A percentile compares a stretch with the other conserved stretches of the same genome.
Evolutionary conservation across 1,284 basidiomycete genomes (phyloP).

Genomic region (Moesziomyces parantarcticus): DNA sequence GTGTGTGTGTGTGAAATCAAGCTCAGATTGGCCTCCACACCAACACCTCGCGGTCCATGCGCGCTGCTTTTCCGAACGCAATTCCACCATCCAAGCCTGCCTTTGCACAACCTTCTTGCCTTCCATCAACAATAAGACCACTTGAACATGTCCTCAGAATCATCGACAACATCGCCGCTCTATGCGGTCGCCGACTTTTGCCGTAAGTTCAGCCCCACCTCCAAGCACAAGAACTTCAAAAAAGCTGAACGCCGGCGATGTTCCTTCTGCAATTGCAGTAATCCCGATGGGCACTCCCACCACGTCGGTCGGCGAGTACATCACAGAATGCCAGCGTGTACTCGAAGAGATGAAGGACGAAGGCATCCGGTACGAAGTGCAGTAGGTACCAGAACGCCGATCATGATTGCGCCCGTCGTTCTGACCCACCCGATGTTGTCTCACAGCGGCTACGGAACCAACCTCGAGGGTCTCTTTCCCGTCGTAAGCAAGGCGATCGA

Average conservation of each 20-base stretch:
- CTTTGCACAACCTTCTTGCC: background rate
- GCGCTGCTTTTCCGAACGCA: background rate
- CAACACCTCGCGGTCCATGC: constrained; percentile 19
- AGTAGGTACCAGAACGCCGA: constrained; percentile 22
- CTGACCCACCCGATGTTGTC: constrained; percentile 2
- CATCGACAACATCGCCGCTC: constrained; percentile 26
- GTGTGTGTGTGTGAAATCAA: no score
- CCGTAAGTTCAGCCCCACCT: constrained; percentile 22
- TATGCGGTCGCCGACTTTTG: constrained; percentile 60
- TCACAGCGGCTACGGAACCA: constrained; percentile 65
- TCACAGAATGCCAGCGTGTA: constrained; percentile 65
- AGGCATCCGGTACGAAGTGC: constrained; percentile 64
- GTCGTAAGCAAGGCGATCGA: constrained; percentile 61
- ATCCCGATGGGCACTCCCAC: constrained; percentile 65
- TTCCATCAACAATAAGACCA: no score
- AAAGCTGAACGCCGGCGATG: no score
- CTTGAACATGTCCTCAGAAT: constrained; percentile 7
- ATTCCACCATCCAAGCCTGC: background rate
- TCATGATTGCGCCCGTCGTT: no score
- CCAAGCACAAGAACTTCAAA: no score
- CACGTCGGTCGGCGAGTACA: constrained; percentile 64
- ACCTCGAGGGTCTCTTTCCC: constrained; percentile 63
- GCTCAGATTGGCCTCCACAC: constrained; percentile 19
- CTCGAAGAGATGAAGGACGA: constrained; percentile 56
- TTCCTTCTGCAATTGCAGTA: constrained; percentile 22